Evolutionary conservation across 1,284 basidiomycete species (phyloP).

Genomic region (Irpex sp.): DNA sequence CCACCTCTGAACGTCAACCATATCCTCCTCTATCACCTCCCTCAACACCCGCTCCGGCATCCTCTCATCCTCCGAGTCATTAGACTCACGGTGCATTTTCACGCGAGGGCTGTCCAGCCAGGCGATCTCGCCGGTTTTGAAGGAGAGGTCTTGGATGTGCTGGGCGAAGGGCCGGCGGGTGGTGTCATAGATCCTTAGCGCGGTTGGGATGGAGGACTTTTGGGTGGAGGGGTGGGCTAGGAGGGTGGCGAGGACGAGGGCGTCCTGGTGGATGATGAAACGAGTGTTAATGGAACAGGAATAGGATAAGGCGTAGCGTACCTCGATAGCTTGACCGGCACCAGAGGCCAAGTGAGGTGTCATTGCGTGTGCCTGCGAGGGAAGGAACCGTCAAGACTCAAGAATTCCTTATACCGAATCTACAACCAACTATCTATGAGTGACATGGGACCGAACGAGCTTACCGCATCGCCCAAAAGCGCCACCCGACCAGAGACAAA

Average conservation of each 20-base stretch:
- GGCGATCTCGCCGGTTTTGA: background rate
- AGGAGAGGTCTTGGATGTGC: background rate
- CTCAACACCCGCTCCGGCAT: background rate
- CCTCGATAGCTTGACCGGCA: constrained; percentile 36
- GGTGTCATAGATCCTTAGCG: background rate
- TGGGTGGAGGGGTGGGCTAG: background rate
- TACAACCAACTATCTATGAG: too few relatives aligned
- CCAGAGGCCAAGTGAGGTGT: constrained; percentile 34
- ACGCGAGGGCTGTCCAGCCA: background rate
- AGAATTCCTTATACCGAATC: too few relatives aligned
- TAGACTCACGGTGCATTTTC: background rate
- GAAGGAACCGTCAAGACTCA: too few relatives aligned
- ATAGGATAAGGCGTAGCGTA: constrained; percentile 5
- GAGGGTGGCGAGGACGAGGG: background rate
- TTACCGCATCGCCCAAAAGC: constrained; percentile 26
- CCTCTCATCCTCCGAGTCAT: background rate
- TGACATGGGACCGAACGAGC: background rate
- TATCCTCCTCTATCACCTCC: background rate
- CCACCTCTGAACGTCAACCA: background rate
- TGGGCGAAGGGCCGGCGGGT: background rate
- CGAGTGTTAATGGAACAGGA: background rate
- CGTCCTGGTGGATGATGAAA: background rate
- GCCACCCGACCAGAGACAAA: constrained; percentile 20
- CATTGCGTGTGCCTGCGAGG: constrained; percentile 10
- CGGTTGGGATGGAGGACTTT: background rate